Conservation (phyloP, 768 basidiomycete species). For the Paxillus ammoniavirescens region DNA sequence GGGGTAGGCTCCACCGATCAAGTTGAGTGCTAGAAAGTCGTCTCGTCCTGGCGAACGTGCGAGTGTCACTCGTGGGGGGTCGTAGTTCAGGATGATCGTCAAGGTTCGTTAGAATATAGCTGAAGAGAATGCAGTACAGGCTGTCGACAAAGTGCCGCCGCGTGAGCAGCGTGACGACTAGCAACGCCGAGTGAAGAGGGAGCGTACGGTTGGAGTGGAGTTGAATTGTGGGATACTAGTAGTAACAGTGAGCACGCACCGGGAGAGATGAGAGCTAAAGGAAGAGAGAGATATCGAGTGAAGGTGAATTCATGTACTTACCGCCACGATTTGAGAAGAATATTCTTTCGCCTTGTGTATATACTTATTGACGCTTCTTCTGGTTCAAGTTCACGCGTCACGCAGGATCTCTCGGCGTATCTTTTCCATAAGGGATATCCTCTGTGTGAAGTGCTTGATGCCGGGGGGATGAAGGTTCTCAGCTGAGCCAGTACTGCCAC, state of each 20-base stretch:
- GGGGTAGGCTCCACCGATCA: slow-evolving; percentile 1
- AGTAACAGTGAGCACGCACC: slow-evolving; percentile 4
- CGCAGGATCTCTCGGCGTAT: slow-evolving; percentile 26
- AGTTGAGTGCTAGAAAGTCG: neutral
- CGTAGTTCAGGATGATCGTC: slow-evolving; percentile 23
- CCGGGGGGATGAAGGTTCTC: slow-evolving; percentile 11
- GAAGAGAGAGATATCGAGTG: slow-evolving; percentile 5
- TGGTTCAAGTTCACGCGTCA: slow-evolving; percentile 8
- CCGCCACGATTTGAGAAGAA: neutral
- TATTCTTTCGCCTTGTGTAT: slow-evolving; percentile 11
- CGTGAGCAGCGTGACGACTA: too few species aligned
- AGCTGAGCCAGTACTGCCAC: slow-evolving; percentile 19
- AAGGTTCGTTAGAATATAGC: too few species aligned
- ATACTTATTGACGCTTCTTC: slow-evolving; percentile 28
- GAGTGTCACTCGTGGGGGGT: neutral
- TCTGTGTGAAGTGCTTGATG: slow-evolving; percentile 23
- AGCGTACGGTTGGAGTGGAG: neutral
- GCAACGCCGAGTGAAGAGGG: too few species aligned
- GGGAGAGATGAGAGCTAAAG: slow-evolving; percentile 10
- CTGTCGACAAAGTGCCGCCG: too few species aligned
- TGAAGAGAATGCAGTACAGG: too few species aligned
- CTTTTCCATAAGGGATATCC: slow-evolving; percentile 28
- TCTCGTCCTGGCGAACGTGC: neutral
- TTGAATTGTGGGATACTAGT: neutral
- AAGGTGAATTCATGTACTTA: slow-evolving; percentile 20